A percentile compares a stretch with the other conserved stretches of the same genome.
Evolutionary conservation across 306 rosid genomes (phyloP).

Genomic region (Styphnolobium japonicum): DNA sequence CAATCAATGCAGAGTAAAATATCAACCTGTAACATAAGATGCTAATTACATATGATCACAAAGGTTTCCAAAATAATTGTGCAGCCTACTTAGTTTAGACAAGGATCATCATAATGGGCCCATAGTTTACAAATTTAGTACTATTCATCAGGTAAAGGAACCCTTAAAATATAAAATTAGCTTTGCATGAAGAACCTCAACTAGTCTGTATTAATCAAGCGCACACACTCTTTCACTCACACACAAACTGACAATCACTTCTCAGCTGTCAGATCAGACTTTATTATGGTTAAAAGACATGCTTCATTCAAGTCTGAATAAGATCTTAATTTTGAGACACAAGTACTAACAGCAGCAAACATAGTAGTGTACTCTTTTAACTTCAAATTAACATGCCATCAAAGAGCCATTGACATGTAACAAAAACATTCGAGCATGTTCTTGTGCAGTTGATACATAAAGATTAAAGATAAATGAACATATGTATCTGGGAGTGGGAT

Average conservation of each 20-base stretch:
- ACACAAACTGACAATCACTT: neutral
- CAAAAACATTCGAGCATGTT: neutral
- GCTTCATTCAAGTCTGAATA: neutral
- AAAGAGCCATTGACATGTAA: neutral
- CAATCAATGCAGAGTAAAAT: slow-evolving; percentile 76
- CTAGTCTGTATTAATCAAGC: slow-evolving; percentile 1
- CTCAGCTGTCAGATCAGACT: slow-evolving; percentile 6
- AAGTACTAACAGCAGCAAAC: slow-evolving; percentile 6
- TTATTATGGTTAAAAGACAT: slow-evolving; percentile 14
- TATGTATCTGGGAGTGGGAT: neutral
- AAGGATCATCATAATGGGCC: slow-evolving; percentile 3
- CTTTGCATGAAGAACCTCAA: neutral
- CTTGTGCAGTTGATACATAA: neutral
- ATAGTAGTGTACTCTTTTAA: neutral
- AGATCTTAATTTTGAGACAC: slow-evolving; percentile 6
- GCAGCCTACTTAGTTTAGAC: slow-evolving; percentile 15
- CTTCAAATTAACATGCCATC: neutral
- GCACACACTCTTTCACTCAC: neutral
- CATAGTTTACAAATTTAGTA: neutral
- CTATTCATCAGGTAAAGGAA: neutral
- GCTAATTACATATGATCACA: slow-evolving; percentile 23
- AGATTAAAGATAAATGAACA: neutral
- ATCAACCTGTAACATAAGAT: slow-evolving; percentile 68
- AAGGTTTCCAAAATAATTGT: neutral
- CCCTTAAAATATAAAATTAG: neutral